Percentiles rank a stretch among this genome's conserved stretches.
These are phyloP conservation scores for Vachellia collinsii DNA, from an alignment of 306 rosid species.

Conservation along the genomic window DNA sequence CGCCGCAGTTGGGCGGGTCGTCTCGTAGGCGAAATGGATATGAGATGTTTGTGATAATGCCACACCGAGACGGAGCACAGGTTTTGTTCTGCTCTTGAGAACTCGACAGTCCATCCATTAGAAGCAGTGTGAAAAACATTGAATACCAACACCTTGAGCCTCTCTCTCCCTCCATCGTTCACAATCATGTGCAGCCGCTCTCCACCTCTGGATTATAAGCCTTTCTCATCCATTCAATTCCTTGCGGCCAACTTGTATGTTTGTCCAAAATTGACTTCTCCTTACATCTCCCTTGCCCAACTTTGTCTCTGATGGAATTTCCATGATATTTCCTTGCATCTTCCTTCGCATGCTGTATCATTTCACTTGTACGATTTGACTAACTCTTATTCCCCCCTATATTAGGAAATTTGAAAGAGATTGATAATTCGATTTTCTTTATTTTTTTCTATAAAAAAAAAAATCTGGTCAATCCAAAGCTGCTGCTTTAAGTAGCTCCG, in stretches of 20 bases:
- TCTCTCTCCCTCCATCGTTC: not conserved
- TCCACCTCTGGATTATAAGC: not conserved
- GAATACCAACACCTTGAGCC: not conserved
- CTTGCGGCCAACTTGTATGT: not conserved
- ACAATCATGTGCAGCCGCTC: not conserved
- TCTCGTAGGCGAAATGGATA: conserved; percentile 1
- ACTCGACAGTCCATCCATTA: too few species aligned
- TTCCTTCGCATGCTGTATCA: not conserved
- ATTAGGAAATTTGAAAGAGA: too few species aligned
- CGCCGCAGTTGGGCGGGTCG: conserved; percentile 1
- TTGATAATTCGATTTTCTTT: too few species aligned
- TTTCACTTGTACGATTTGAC: too few species aligned
- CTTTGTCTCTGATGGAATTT: not conserved
- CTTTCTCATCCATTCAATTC: too few species aligned
- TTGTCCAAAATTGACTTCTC: not conserved
- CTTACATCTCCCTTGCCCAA: not conserved
- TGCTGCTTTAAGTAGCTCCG: not conserved
- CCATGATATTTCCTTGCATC: not conserved
- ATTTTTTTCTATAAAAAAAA: too few species aligned
- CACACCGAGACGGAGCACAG: conserved; percentile 2
- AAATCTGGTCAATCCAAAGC: not conserved
- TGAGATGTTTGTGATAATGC: conserved; percentile 21
- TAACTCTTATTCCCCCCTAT: too few species aligned
- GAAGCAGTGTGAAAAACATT: not conserved
- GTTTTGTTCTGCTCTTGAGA: not conserved